Conservation (phyloP, 352 stramenopile species). For the Thalassiosira mediterranea region DNA sequence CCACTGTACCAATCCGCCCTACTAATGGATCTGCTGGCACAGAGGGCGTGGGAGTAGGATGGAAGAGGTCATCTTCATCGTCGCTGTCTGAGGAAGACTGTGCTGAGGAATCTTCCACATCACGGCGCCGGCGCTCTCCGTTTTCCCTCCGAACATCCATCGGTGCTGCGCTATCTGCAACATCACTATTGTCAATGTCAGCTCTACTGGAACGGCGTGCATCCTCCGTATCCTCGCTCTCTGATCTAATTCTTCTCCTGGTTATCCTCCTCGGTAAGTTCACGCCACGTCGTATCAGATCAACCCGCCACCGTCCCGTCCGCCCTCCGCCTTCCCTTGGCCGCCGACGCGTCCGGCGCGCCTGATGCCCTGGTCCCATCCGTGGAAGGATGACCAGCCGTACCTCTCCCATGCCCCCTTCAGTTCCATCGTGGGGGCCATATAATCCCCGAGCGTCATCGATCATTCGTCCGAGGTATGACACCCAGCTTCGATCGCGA, state of each 20-base stretch:
- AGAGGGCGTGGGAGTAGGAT: constrained; percentile 16
- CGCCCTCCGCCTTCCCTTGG: constrained; percentile 27
- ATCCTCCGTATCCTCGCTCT: constrained; percentile 5
- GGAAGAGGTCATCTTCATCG: constrained; percentile 41
- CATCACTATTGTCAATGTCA: constrained; percentile 10
- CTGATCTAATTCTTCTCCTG: constrained; percentile 8
- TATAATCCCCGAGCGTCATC: constrained; percentile 59
- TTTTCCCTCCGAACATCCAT: not conserved
- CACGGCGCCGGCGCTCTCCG: too few relatives aligned
- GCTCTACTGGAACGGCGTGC: constrained; percentile 8
- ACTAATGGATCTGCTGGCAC: constrained; percentile 45
- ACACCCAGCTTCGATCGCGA: constrained; percentile 61
- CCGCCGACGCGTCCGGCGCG: constrained; percentile 22
- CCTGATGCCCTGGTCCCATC: constrained; percentile 6
- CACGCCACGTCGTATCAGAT: constrained; percentile 51
- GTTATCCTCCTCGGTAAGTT: constrained; percentile 17
- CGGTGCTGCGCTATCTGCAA: constrained; percentile 21
- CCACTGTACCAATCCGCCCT: constrained; percentile 66
- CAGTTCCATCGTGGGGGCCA: constrained; percentile 27
- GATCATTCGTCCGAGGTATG: constrained; percentile 72
- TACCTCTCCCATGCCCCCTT: constrained; percentile 46
- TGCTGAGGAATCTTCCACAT: constrained; percentile 2
- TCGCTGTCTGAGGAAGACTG: constrained; percentile 12
- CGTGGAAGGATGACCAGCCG: constrained; percentile 66
- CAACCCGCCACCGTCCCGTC: constrained; percentile 36